Evolutionary conservation across 768 basidiomycete genomes (phyloP), one percentile per base, ranked within the genome.

Genomic region (Agaricus blazei): DNA sequence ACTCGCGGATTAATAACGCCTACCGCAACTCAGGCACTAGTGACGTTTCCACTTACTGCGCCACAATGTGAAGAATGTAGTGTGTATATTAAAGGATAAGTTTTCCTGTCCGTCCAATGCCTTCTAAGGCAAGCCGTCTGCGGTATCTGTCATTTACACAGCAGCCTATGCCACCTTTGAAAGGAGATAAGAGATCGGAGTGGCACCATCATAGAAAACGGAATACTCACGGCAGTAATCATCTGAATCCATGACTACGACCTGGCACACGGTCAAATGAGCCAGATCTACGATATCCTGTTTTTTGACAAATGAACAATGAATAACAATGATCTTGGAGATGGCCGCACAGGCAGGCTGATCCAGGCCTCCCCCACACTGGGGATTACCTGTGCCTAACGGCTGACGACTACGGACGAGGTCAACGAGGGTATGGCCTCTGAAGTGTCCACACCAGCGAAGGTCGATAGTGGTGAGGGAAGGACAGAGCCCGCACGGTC

Each of bases 121-220:
- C 54, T 54, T 64, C 59, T 51, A 64, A 69, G 45, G 71, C 71
- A 55, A 84, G 65, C 41, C 80, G 71, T 59, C 72, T 78, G 49
- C 81, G 74, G 65, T 85, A 84, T 58, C 79, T 72, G 41, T 72
- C 72, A 58, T 84, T 85, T 41, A 69, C 68, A 64, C 82, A 86
- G 59, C 84, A 83, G 15, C 75, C 77, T 40, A 67, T 68, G 37
- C 64, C 59, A 45, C 73, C 81, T 82, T 59, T 26, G 57, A 44
- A 24, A 19, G 56, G 28, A 49, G 45, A n/a, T 31, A 23, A 46
- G 50, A 58, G 38, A 54, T 29, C 15, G 34, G 9, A 19, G 28
- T 23, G 34, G 46, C 47, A 50, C 43, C 19, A 59, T 55, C 27
- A 48, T 31, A 15, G 36, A 23, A 19, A n/a, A n/a, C 31, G 23